phyloP scores from a whole-genome alignment of 306 rosid species.

The Cercis canadensis region DNA sequence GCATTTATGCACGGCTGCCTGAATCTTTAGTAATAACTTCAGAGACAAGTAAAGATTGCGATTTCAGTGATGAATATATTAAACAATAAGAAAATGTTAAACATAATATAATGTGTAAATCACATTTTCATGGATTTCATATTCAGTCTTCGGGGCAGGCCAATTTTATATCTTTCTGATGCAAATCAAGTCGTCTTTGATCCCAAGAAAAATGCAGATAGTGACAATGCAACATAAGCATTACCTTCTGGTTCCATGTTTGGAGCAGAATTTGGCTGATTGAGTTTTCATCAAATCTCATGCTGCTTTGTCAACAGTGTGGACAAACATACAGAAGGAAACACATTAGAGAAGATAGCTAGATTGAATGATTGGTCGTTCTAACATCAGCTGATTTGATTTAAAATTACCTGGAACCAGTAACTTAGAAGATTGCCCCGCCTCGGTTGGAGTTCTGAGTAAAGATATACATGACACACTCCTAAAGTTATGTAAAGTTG shows the following conservation, averaged over 20 bases:
- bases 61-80: not conserved
- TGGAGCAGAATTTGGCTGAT: conserved; percentile 19
- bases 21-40: not conserved
- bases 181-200: no score
- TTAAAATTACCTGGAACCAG: conserved; percentile 28
- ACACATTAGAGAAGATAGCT: not conserved
- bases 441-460: conserved; percentile 30
- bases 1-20: not conserved
- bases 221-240: conserved; percentile 4
- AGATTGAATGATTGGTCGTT: conserved; percentile 26
- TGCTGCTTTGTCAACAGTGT: not conserved
- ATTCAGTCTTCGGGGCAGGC: no score
- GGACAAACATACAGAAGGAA: not conserved
- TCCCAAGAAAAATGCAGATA: no score
- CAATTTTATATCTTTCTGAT: no score
- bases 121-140: not conserved
- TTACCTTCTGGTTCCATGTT: not conserved
- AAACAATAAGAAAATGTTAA: no score
- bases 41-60: not conserved
- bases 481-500: conserved; percentile 31
- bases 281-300: conserved; percentile 5
- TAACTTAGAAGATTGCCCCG: conserved; percentile 7
- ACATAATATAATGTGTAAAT: not conserved
- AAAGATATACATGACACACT: no score
- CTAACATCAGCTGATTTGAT: conserved; percentile 18